Conservation (phyloP, 2,329 filamentous ascomycete species). For the Drechslerella stenobrocha region DNA sequence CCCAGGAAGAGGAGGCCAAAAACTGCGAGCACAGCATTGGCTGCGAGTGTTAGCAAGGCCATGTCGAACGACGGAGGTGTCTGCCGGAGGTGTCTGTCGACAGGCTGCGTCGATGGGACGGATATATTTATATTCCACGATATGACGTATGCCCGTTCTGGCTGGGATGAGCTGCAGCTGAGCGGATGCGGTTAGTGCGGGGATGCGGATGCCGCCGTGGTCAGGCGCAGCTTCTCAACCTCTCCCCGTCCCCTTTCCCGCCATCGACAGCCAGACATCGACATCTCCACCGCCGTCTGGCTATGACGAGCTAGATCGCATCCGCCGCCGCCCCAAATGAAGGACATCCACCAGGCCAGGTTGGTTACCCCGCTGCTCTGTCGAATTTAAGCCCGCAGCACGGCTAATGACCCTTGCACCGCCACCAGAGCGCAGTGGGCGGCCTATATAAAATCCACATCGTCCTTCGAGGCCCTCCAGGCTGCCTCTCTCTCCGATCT, state of each 20-base stretch:
- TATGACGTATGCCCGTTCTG: too few species aligned
- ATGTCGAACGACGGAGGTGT: slow-evolving; percentile 10
- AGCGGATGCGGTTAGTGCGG: slow-evolving; percentile 2
- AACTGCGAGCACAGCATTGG: slow-evolving; percentile 12
- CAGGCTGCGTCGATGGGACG: not conserved
- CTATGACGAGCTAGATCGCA: too few species aligned
- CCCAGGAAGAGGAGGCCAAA: slow-evolving; percentile 30
- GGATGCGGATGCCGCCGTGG: not conserved
- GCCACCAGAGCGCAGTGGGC: slow-evolving; percentile 34
- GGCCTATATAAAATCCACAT: slow-evolving; percentile 36
- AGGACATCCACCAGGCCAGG: slow-evolving; percentile 44
- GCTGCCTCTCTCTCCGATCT: slow-evolving; percentile 42
- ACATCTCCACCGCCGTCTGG: not conserved
- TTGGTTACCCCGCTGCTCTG: slow-evolving; percentile 4
- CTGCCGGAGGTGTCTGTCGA: not conserved
- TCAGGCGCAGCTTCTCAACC: slow-evolving; percentile 13
- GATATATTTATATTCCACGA: not conserved
- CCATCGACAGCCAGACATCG: not conserved
- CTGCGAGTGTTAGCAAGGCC: slow-evolving; percentile 23
- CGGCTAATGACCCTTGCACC: not conserved
- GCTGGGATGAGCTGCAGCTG: not conserved
- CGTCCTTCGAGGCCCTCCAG: slow-evolving; percentile 45
- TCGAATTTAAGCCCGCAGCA: not conserved
- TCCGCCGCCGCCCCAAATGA: slow-evolving; percentile 18
- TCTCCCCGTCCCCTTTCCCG: not conserved